These are phyloP conservation scores for Nematocida homosporus DNA, from an alignment of 371 early-diverging fungal species.

Conservation along the genomic window DNA sequence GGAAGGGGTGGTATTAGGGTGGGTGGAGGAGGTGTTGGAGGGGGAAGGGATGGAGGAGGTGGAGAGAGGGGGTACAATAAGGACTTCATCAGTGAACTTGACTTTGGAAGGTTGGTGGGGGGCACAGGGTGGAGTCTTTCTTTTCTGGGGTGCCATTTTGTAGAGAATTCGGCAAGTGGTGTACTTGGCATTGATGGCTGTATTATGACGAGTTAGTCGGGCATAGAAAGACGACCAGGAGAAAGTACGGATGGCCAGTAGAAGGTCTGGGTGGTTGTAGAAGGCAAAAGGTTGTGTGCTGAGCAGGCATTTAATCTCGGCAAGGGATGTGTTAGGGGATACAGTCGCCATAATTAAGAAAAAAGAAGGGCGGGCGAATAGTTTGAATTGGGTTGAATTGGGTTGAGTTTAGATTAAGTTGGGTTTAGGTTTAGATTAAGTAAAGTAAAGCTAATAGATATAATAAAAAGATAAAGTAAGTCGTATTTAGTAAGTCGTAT, in stretches of 20 bases:
- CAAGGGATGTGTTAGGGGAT: not conserved
- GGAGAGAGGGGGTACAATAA: no score
- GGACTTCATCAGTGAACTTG: not conserved
- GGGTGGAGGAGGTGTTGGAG: no score
- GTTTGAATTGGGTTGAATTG: not conserved
- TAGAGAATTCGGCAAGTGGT: conserved; percentile 33
- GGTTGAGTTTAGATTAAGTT: not conserved
- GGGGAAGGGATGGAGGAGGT: no score
- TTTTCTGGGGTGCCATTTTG: conserved; percentile 18
- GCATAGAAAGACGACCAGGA: conserved; percentile 10
- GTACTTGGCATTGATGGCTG: conserved; percentile 31
- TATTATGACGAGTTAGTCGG: conserved; percentile 7
- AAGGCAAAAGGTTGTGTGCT: conserved; percentile 6
- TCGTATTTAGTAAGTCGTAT: not conserved
- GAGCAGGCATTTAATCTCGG: conserved; percentile 10
- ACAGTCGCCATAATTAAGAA: conserved; percentile 24
- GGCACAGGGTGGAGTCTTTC: not conserved
- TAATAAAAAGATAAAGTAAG: no score
- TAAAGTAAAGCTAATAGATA: no score
- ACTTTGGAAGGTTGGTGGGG: conserved; percentile 13
- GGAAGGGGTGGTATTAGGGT: no score
- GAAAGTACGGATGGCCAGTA: conserved; percentile 6
- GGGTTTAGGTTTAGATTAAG: no score
- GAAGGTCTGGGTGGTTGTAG: conserved; percentile 45
- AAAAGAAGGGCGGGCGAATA: not conserved